Evolutionary conservation across 2,329 filamentous ascomycete genomes (phyloP).

Genomic region (Diplocarpon mali): DNA sequence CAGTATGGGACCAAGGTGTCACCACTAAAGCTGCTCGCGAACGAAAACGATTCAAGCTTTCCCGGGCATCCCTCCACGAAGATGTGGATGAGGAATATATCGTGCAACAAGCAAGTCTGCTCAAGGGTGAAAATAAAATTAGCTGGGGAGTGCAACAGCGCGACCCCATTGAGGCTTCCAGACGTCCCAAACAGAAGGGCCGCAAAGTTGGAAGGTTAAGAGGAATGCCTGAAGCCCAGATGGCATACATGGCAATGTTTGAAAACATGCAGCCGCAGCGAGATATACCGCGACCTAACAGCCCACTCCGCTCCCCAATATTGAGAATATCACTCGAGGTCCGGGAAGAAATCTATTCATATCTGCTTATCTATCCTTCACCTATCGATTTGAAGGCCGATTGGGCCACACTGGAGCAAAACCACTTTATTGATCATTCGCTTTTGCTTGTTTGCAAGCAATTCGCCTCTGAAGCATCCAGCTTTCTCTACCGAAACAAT

Average conservation of each 20-base stretch:
- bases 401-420: conserved; percentile 16
- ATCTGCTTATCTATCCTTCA: conserved; percentile 12
- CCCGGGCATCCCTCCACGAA: conserved; percentile 1
- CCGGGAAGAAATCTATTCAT: conserved; percentile 19
- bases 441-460: conserved; percentile 19
- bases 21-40: conserved; percentile 2
- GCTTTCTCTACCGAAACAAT: conserved; percentile 22
- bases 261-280: conserved; percentile 3
- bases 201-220: background rate
- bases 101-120: background rate
- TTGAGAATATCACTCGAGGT: conserved; percentile 18
- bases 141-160: conserved; percentile 9
- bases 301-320: conserved; percentile 10
- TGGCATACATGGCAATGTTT: conserved; percentile 4
- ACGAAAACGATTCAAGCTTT: conserved; percentile 6
- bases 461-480: conserved; percentile 14
- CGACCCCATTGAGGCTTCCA: conserved; percentile 4
- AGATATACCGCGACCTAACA: conserved; percentile 6
- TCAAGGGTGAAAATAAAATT: conserved; percentile 3
- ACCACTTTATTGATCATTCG: conserved; percentile 3
- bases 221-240: background rate
- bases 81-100: conserved; percentile 8
- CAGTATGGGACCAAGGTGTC: conserved; percentile 9
- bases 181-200: background rate
- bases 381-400: conserved; percentile 20